Evolutionary conservation across 768 basidiomycete genomes (phyloP).

Genomic region (Tricholoma sp.): DNA sequence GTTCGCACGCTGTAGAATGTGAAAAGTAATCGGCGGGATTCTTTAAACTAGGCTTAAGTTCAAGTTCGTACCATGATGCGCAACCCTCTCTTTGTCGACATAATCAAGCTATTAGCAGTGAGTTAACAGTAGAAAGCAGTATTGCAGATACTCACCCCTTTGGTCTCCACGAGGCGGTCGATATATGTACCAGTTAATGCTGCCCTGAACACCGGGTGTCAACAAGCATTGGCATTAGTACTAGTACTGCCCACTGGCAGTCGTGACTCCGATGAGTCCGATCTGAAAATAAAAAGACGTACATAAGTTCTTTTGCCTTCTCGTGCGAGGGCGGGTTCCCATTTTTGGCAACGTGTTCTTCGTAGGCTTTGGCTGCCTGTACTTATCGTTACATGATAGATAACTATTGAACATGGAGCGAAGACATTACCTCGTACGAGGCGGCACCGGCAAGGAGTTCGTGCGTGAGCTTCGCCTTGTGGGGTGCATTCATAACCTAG

Average conservation of each 20-base stretch:
- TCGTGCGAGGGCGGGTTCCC: conserved; percentile 48
- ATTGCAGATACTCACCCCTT: conserved; percentile 28
- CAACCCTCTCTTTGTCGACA: conserved; percentile 21
- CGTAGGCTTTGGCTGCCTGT: conserved; percentile 61
- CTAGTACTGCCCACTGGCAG: too few species aligned
- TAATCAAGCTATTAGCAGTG: conserved; percentile 24
- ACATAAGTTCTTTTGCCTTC: conserved; percentile 55
- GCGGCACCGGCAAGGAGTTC: conserved; percentile 67
- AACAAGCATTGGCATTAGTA: background rate
- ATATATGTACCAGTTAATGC: conserved; percentile 50
- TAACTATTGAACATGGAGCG: background rate
- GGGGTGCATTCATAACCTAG: conserved; percentile 44
- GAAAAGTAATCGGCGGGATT: background rate
- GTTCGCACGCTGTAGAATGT: conserved; percentile 1
- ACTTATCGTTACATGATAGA: background rate
- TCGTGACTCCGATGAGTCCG: too few species aligned
- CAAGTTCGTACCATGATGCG: conserved; percentile 18
- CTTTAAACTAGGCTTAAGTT: background rate
- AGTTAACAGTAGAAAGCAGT: too few species aligned
- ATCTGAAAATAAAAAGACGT: background rate
- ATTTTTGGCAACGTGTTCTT: conserved; percentile 44
- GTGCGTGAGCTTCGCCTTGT: conserved; percentile 58
- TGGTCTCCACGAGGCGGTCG: conserved; percentile 51
- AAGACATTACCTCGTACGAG: conserved; percentile 46
- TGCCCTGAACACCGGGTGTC: conserved; percentile 29